These are phyloP conservation scores for Macrocybe gigantea DNA, from an alignment of 768 basidiomycete species.

Conservation along the genomic window DNA sequence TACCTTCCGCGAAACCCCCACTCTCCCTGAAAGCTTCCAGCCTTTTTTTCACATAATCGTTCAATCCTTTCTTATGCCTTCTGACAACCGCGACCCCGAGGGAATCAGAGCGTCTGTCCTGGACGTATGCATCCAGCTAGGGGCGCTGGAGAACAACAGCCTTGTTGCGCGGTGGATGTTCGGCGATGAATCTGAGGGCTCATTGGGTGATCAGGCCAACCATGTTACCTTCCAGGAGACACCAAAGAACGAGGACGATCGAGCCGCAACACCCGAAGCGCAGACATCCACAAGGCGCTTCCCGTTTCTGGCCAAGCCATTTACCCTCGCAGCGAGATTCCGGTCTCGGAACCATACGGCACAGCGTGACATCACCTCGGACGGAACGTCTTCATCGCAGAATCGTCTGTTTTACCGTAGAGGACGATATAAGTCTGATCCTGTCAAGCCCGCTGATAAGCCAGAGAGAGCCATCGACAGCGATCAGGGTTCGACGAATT, in stretches of 20 bases:
- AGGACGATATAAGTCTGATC: not conserved
- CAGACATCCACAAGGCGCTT: not conserved
- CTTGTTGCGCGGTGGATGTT: conserved; percentile 27
- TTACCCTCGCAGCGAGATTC: not conserved
- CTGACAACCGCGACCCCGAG: too few species aligned
- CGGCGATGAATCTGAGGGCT: conserved; percentile 13
- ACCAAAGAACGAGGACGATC: conserved; percentile 12
- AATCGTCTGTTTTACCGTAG: too few species aligned
- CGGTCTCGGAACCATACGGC: not conserved
- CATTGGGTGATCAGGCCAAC: not conserved
- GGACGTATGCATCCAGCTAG: conserved; percentile 26
- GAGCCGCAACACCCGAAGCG: conserved; percentile 7
- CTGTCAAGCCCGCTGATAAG: not conserved
- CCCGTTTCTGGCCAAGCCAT: not conserved
- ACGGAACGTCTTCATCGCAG: too few species aligned
- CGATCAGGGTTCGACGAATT: conserved; percentile 4
- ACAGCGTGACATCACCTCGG: too few species aligned
- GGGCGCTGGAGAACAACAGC: conserved; percentile 25
- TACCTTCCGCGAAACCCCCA: too few species aligned
- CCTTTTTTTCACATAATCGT: too few species aligned
- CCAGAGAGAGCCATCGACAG: not conserved
- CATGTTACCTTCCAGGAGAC: not conserved
- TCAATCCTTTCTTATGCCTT: too few species aligned
- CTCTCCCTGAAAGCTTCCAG: too few species aligned
- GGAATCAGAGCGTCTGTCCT: too few species aligned